Percentiles rank a stretch among this genome's conserved stretches.
These are phyloP conservation scores for Rutstroemia sydowiana DNA, from an alignment of 2,329 filamentous ascomycete species.

Conservation along the genomic window DNA sequence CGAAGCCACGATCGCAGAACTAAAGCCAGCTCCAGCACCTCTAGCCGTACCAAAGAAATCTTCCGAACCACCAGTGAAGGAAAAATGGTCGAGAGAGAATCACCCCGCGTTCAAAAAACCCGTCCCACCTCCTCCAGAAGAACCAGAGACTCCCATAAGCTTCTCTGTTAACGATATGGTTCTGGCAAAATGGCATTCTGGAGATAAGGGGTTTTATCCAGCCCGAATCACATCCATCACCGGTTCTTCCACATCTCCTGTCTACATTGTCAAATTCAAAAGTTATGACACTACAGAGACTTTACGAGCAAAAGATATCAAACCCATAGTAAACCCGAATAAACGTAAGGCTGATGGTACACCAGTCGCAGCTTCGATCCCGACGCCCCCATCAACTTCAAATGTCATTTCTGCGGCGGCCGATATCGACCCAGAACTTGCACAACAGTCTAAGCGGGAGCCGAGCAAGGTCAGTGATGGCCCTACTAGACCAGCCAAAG, in stretches of 20 bases:
- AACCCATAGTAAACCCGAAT: conserved; percentile 62
- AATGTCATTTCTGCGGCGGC: conserved; percentile 32
- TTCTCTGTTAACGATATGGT: conserved; percentile 88
- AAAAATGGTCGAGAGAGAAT: conserved; percentile 75
- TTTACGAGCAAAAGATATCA: conserved; percentile 73
- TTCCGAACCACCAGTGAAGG: conserved; percentile 47
- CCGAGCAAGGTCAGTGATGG: conserved; percentile 56
- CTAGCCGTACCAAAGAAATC: conserved; percentile 32
- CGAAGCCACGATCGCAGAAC: conserved; percentile 73
- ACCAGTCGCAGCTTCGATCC: conserved; percentile 41
- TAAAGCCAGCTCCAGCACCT: conserved; percentile 41
- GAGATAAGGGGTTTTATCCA: conserved; percentile 85
- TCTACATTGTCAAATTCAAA: conserved; percentile 94
- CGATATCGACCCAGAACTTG: conserved; percentile 57
- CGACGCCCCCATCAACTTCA: conserved; percentile 34
- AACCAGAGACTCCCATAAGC: conserved; percentile 42
- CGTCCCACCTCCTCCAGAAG: conserved; percentile 42
- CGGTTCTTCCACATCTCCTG: conserved; percentile 80
- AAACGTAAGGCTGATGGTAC: conserved; percentile 83
- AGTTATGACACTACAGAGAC: conserved; percentile 82
- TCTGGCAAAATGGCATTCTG: conserved; percentile 82
- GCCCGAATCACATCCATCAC: conserved; percentile 91
- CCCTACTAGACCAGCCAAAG: conserved; percentile 54
- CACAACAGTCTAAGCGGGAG: conserved; percentile 56
- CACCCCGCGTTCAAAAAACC: conserved; percentile 67